A percentile compares a stretch with the other conserved stretches of the same genome.
phyloP scores from a whole-genome alignment of 176 grass and related monocot species.

The Cymbopogon citratus region DNA sequence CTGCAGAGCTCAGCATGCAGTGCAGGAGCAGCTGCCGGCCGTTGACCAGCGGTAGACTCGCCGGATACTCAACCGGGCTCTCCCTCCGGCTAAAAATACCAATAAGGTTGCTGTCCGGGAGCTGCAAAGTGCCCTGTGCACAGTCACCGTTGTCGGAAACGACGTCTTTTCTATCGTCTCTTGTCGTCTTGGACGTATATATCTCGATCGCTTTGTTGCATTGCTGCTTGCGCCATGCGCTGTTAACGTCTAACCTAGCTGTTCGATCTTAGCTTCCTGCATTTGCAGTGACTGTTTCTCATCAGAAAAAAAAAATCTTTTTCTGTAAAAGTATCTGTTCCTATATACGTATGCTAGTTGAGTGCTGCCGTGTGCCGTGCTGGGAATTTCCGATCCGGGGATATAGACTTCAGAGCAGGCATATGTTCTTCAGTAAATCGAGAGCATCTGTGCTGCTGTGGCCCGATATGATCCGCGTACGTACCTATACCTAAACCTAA shows the following conservation, averaged over 20 bases:
- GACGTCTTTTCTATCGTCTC: not conserved
- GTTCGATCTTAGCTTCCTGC: not conserved
- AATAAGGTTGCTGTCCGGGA: conserved; percentile 7
- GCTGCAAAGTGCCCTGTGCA: conserved; percentile 5
- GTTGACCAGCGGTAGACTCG: conserved; percentile 35
- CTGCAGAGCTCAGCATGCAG: no score
- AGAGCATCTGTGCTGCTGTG: not conserved
- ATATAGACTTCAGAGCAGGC: not conserved
- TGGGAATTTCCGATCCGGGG: not conserved
- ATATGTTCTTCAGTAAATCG: not conserved
- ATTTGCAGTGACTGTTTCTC: not conserved
- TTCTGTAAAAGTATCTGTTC: not conserved
- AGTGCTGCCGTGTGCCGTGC: not conserved
- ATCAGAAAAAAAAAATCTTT: no score
- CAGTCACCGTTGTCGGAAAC: conserved; percentile 19
- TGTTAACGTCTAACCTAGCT: not conserved
- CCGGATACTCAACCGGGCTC: not conserved
- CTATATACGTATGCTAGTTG: not conserved
- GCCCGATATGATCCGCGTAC: not conserved
- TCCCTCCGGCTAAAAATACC: not conserved
- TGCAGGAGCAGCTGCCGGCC: not conserved
- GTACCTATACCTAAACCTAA: no score
- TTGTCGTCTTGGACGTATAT: not conserved
- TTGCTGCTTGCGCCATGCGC: not conserved
- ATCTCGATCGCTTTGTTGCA: not conserved